phyloP scores from a whole-genome alignment of 2,329 filamentous ascomycete species.

The Aspergillus terreus region DNA sequence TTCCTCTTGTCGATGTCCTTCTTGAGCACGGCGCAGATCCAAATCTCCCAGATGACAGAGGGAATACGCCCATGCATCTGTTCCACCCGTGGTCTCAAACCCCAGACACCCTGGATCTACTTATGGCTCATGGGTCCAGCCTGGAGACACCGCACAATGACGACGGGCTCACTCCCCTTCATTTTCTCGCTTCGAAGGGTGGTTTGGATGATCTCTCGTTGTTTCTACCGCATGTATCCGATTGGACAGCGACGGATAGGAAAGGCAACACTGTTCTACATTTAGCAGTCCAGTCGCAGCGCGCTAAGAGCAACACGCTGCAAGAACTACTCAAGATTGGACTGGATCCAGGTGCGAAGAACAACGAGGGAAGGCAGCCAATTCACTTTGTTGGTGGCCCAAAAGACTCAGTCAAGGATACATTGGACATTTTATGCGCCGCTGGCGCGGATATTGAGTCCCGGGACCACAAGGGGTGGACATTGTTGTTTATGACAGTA shows the following conservation, averaged over 20 bases:
- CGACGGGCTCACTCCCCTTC: constrained; percentile 12
- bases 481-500: constrained; percentile 4
- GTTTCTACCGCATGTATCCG: constrained; percentile 9
- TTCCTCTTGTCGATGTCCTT: background rate
- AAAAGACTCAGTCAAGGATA: background rate
- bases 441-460: constrained; percentile 16
- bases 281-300: background rate
- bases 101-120: constrained; percentile 2
- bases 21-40: constrained; percentile 8
- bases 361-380: constrained; percentile 1
- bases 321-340: constrained; percentile 5
- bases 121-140: constrained; percentile 14
- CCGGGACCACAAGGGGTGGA: constrained; percentile 12
- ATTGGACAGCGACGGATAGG: constrained; percentile 9
- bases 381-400: background rate
- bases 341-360: background rate
- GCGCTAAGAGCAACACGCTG: background rate
- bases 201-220: constrained; percentile 10
- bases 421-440: constrained; percentile 6
- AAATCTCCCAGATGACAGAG: constrained; percentile 6
- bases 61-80: constrained; percentile 10
- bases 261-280: constrained; percentile 18
- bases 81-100: background rate
- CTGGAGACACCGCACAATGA: constrained; percentile 6
- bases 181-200: constrained; percentile 5